Evolutionary conservation across 2,329 filamentous ascomycete genomes (phyloP).

Genomic region (Cytospora paraplurivora): DNA sequence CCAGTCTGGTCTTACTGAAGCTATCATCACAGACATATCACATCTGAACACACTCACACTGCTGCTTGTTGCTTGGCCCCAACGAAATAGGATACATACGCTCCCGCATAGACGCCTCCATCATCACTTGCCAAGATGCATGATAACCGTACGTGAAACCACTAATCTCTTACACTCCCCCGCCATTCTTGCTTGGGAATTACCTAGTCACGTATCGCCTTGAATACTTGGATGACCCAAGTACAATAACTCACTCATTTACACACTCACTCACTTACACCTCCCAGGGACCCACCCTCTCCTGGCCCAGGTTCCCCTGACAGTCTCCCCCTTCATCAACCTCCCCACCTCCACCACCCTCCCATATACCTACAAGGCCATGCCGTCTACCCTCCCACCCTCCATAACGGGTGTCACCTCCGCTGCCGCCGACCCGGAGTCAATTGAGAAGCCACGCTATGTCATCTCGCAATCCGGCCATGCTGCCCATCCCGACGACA

Average conservation of each 20-base stretch:
- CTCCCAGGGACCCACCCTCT: slow-evolving; percentile 76
- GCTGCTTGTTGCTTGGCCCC: too few species aligned
- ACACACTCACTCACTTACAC: slow-evolving; percentile 28
- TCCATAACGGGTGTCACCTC: slow-evolving; percentile 60
- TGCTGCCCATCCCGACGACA: slow-evolving; percentile 83
- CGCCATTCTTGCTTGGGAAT: too few species aligned
- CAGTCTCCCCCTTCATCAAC: slow-evolving; percentile 90
- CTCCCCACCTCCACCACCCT: slow-evolving; percentile 88
- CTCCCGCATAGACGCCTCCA: neutral
- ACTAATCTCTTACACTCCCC: neutral
- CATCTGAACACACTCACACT: too few species aligned
- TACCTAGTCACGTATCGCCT: too few species aligned
- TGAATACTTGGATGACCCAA: too few species aligned
- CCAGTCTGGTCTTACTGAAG: too few species aligned
- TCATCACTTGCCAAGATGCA: slow-evolving; percentile 38
- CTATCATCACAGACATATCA: too few species aligned
- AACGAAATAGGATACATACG: neutral
- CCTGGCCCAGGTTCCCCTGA: slow-evolving; percentile 88
- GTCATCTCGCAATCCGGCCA: slow-evolving; percentile 78
- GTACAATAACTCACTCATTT: neutral
- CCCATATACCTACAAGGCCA: slow-evolving; percentile 90
- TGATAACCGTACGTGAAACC: slow-evolving; percentile 39
- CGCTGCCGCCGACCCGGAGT: slow-evolving; percentile 39
- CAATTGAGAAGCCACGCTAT: slow-evolving; percentile 63
- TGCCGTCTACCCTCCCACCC: slow-evolving; percentile 82